Base-by-base conservation (phyloP, 192 early-diverging fungal genomes). In the Backusella mclennaniae region DNA sequence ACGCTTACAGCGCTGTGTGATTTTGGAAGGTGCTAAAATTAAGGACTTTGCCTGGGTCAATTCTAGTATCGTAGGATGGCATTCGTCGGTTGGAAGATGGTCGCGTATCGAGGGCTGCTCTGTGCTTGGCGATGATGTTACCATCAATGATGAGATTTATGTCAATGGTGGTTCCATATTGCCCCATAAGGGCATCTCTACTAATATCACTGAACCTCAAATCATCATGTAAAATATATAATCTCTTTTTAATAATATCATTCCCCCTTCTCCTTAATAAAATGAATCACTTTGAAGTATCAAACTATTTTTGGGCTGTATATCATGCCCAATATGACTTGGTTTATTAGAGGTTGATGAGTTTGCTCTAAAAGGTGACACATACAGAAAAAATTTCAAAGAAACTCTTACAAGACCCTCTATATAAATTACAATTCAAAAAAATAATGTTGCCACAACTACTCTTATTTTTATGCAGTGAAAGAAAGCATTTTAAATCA, bases 111-210 rank as follows among this genome's bases (percentile, higher is more conserved):
- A 99, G 81, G 95, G 95, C 66, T 91, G 92, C 19, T 92, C 94
- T n/a, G 98, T 99, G 31, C 87, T 98, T 52, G 98, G 98, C 73
- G 98, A 98, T 73, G 96, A 99, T 85, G 98, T 99, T 19, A 93
- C 95, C 67, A 89, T 99, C 67, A 85, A 89, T 68, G 96, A 97
- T 80, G 98, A 98, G 81, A 83, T 97, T 67, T 98, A 94, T 81
- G 87, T 97, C 77, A 98, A 99, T 84, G 97, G 97, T 68, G 97
- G 94, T 17, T 95, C 91, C 31, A 95, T 99, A 59, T 87, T 99
- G 21, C 97, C 97, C 53, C 96, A 99, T 91, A 98, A 98, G 89
- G 92, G 87, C 63, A 96, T 98, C 79, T 89, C 88, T 71, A 79
- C 87, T 42, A 97, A 93, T 81, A 93, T 98, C 74, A 91, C 93